Percentiles rank a stretch among this genome's conserved stretches.
phyloP scores from a whole-genome alignment of 2,329 filamentous ascomycete genomes.

The Trichothecium roseum region DNA sequence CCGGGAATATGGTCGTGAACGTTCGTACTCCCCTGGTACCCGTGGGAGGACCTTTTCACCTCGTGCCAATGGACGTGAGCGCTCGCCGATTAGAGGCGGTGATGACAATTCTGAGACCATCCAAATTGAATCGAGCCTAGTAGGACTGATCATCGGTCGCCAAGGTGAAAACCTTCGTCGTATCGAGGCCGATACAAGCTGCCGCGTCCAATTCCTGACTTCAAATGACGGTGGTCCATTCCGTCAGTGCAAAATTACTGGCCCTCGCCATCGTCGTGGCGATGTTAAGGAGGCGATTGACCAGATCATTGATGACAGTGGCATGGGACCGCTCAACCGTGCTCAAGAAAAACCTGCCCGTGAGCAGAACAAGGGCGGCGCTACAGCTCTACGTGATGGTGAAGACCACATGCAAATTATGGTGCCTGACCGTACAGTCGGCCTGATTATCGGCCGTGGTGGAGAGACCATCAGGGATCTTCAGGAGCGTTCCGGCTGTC shows the following conservation, averaged over 20 bases:
- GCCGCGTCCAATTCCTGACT: constrained; percentile 80
- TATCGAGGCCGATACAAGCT: constrained; percentile 73
- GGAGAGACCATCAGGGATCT: constrained; percentile 89
- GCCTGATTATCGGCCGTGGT: constrained; percentile 85
- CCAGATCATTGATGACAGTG: constrained; percentile 73
- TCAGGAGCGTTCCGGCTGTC: constrained; percentile 85
- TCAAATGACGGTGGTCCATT: constrained; percentile 62
- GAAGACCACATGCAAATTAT: constrained; percentile 88
- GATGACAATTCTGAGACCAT: constrained; percentile 74
- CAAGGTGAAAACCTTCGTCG: constrained; percentile 81
- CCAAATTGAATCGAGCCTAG: constrained; percentile 74
- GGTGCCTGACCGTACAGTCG: constrained; percentile 88
- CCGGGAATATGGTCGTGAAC: constrained; percentile 44
- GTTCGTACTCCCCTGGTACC: constrained; percentile 60
- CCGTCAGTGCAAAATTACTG: constrained; percentile 79
- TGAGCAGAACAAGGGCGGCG: constrained; percentile 26
- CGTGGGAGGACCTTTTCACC: constrained; percentile 50
- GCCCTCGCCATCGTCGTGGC: constrained; percentile 58
- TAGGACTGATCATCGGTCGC: constrained; percentile 83
- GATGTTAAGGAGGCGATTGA: constrained; percentile 77
- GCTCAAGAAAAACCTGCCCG: constrained; percentile 29
- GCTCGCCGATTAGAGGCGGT: constrained; percentile 42
- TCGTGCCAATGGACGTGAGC: constrained; percentile 41
- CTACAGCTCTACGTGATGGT: constrained; percentile 54
- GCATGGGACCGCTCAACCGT: constrained; percentile 37